These are phyloP conservation scores for Cytospora mali DNA, from an alignment of 2,329 filamentous ascomycete species.

Conservation along the genomic window DNA sequence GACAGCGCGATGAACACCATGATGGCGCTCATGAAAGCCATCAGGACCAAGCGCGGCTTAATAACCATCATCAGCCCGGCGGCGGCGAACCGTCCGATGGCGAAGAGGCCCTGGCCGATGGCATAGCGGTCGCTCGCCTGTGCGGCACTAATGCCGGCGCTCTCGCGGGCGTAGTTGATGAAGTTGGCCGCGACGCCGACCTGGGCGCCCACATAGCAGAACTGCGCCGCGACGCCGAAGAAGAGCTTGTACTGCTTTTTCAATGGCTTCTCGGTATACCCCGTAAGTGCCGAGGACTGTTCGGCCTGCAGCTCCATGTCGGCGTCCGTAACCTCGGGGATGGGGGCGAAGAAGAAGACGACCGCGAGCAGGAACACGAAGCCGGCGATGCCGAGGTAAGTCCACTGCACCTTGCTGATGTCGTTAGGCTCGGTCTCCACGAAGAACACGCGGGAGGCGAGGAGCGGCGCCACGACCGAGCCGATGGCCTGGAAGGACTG, in stretches of 20 bases:
- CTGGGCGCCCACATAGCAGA: constrained; percentile 75
- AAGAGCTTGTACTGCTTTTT: constrained; percentile 72
- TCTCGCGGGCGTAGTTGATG: constrained; percentile 68
- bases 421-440: constrained; percentile 57
- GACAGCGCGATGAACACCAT: constrained; percentile 62
- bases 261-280: constrained; percentile 62
- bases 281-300: constrained; percentile 47
- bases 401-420: constrained; percentile 70
- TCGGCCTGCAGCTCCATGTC: constrained; percentile 65
- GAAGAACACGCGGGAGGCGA: constrained; percentile 74
- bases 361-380: constrained; percentile 68
- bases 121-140: constrained; percentile 68
- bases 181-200: constrained; percentile 66
- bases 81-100: constrained; percentile 70
- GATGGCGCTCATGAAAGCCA: constrained; percentile 63
- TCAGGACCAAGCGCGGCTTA: constrained; percentile 66
- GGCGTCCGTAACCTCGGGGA: constrained; percentile 70
- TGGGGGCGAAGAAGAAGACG: constrained; percentile 65
- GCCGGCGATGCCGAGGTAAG: constrained; percentile 70
- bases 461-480: constrained; percentile 68
- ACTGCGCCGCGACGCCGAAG: constrained; percentile 73
- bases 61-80: constrained; percentile 66
- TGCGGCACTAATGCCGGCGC: constrained; percentile 51
- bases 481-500: constrained; percentile 76
- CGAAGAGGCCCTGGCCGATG: constrained; percentile 72